These are phyloP conservation scores for Jasminum sambac DNA, from an alignment of 257 asterid species.

Conservation along the genomic window DNA sequence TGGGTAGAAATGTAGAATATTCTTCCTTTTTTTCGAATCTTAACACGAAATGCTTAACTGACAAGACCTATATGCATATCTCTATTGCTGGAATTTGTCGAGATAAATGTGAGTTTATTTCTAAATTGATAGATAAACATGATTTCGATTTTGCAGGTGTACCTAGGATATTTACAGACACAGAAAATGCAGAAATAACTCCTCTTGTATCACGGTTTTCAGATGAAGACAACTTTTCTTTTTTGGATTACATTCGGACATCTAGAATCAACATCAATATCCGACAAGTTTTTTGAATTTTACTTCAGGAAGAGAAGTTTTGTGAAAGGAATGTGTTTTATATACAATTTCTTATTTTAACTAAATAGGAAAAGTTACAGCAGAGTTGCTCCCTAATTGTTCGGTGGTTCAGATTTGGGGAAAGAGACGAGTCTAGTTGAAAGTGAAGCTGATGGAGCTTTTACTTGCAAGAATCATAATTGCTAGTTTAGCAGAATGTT, in stretches of 20 bases:
- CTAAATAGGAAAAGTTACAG: not conserved
- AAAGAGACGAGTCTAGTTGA: not conserved
- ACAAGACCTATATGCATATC: not conserved
- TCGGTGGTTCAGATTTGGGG: not conserved
- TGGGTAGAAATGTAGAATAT: slow-evolving; percentile 29
- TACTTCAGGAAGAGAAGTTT: not conserved
- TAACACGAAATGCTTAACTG: not conserved
- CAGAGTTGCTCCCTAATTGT: not conserved
- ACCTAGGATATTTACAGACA: slow-evolving; percentile 82
- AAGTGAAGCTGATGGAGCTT: too few relatives aligned
- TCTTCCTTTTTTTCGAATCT: slow-evolving; percentile 4
- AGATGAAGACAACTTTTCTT: slow-evolving; percentile 42
- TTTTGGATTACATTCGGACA: slow-evolving; percentile 62
- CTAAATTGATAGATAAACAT: not conserved
- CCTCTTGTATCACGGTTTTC: slow-evolving; percentile 59
- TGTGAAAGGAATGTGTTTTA: not conserved
- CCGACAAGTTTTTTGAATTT: slow-evolving; percentile 69
- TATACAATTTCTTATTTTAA: not conserved
- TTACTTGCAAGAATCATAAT: not conserved
- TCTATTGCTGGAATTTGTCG: not conserved
- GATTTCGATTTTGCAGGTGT: slow-evolving; percentile 56
- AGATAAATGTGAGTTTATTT: not conserved
- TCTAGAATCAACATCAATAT: slow-evolving; percentile 95
- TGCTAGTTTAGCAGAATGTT: not conserved
- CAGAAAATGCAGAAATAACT: slow-evolving; percentile 61